Evolutionary conservation across 225 moss, liverwort and hornwort genomes (phyloP), one percentile per base, ranked within the genome.

Genomic region (Marchantia paleacea): DNA sequence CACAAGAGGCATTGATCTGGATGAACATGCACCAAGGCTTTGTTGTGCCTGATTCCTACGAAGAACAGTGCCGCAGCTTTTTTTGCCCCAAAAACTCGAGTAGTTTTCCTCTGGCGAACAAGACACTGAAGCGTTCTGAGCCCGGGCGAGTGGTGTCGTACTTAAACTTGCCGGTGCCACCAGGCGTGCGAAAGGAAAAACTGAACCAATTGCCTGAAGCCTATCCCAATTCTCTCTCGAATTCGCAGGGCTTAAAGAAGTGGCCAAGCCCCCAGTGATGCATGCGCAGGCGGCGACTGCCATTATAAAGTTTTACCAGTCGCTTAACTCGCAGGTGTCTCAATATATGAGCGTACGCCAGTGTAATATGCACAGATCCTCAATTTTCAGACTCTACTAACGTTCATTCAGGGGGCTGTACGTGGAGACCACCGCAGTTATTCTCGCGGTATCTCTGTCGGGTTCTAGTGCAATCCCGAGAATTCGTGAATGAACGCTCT

Each of bases 31-130:
- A 31, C 52, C 15, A 49, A 22, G 60, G 55, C 12, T 31, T 51
- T 55, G 62, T 11, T 20, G 72, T 39, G 26, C 29, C n/a, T 76
- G 80, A 55, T 79, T 76, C 66, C 65, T 11, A 14, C 52, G 26
- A 14, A 74, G 54, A 55, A 55, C 52, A 52, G 16, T 65, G 55
- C 55, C 55, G 62, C 63, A 76, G 8, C 82, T 71, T 10, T 79
- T 77, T 62, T 6, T 79, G 30, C 69, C 80, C 82, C 85, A 85
- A n/a, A 85, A 80, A 62, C 80, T 82, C 10, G 82, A 85, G 55
- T 10, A 10, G 12, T 79, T 67, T 48, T 52, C 50, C 20, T 48
- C 67, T 20, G 12, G 39, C 7, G 61, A 39, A 4, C 28, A 10
- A 12, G 85, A 77, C 12, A 85, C 80, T 16, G 71, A 55, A 0